Conservation (phyloP, 306 rosid species). For the Calophaca sinica region DNA sequence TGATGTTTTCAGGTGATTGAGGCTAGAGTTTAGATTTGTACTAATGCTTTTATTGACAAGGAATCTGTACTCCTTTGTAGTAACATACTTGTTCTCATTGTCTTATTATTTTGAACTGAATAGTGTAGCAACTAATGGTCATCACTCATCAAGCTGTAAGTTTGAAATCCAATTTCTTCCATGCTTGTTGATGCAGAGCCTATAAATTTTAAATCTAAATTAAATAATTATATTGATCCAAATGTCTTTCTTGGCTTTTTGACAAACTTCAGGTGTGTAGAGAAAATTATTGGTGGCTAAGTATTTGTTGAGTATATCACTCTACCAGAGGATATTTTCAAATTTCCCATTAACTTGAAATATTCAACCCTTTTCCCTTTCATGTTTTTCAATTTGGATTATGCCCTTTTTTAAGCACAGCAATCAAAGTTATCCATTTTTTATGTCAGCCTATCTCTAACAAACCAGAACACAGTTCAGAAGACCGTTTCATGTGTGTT, state of each 20-base stretch:
- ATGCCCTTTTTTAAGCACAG: constrained; percentile 15
- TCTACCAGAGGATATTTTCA: constrained; percentile 7
- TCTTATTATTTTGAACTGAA: constrained; percentile 16
- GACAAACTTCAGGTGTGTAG: constrained; percentile 30
- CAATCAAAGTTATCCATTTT: constrained; percentile 9
- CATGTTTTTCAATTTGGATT: constrained; percentile 32
- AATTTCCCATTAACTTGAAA: neutral
- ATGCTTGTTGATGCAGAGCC: constrained; percentile 9
- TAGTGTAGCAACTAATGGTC: constrained; percentile 45
- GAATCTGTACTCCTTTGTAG: constrained; percentile 20
- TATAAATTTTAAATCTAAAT: constrained; percentile 40
- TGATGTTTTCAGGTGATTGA: too few relatives aligned
- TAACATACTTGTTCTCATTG: constrained; percentile 31
- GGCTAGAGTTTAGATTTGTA: too few relatives aligned
- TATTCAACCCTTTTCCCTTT: constrained; percentile 9
- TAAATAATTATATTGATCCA: constrained; percentile 1
- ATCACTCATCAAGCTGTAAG: constrained; percentile 30
- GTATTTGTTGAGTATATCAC: constrained; percentile 15
- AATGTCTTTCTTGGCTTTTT: constrained; percentile 31
- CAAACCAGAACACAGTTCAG: constrained; percentile 13
- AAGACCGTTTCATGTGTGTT: too few relatives aligned
- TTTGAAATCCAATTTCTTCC: constrained; percentile 34
- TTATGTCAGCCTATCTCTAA: too few relatives aligned
- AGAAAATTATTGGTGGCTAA: constrained; percentile 16
- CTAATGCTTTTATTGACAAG: too few relatives aligned